phyloP scores from a whole-genome alignment of 73 alveolate genomes.

The Paramecium tetraurelia region DNA sequence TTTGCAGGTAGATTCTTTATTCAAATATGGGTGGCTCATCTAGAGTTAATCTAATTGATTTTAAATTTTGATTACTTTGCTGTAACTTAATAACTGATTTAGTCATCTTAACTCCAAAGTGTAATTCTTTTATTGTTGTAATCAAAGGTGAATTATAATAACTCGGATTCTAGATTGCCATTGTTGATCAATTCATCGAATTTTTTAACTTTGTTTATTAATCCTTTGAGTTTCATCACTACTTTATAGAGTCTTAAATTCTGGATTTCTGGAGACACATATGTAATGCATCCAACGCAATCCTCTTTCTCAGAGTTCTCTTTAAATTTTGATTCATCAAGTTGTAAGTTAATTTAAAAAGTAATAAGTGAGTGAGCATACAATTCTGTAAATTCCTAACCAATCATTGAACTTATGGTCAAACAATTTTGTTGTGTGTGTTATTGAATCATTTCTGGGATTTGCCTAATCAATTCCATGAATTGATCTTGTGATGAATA shows the following conservation, averaged over 20 bases:
- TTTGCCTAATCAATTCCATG: not conserved
- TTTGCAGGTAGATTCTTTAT: not conserved
- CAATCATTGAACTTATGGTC: not conserved
- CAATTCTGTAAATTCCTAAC: not conserved
- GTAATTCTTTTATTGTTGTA: not conserved
- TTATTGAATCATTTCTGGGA: not conserved
- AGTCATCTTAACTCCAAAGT: not conserved
- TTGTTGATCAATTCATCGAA: not conserved
- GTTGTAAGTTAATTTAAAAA: not conserved
- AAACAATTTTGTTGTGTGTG: not conserved
- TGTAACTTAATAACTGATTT: not conserved
- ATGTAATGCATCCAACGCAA: not conserved
- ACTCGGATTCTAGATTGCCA: not conserved
- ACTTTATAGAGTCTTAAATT: not conserved
- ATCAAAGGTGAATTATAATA: not conserved
- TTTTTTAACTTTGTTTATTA: not conserved
- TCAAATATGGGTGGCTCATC: not conserved
- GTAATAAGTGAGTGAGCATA: not conserved
- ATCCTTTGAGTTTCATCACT: not conserved
- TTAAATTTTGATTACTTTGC: not conserved
- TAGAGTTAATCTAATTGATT: not conserved
- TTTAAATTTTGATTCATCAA: not conserved
- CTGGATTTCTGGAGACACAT: not conserved
- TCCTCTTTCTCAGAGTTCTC: not conserved
- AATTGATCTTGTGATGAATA: not conserved